These are phyloP conservation scores for Pythium plurisporium DNA, from an alignment of 352 stramenopile genomes.

Conservation along the genomic window DNA sequence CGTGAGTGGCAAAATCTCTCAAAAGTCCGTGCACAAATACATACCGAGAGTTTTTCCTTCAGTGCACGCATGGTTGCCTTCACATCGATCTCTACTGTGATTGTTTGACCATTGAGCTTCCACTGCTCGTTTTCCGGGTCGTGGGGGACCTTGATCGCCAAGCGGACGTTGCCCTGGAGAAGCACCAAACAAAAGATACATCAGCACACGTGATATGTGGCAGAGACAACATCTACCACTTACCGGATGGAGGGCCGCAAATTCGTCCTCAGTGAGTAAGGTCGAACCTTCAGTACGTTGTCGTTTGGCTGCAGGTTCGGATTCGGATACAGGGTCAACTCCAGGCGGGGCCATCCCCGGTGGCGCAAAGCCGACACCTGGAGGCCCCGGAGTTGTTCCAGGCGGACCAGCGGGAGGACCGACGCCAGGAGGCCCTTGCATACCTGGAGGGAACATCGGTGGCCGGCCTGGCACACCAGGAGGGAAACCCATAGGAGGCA, in stretches of 20 bases:
- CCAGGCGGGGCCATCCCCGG: no score
- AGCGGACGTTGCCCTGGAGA: conserved; percentile 50
- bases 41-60: conserved; percentile 88
- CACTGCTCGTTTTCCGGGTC: conserved; percentile 88
- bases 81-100: conserved; percentile 87
- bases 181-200: conserved; percentile 12
- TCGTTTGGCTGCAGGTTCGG: conserved; percentile 62
- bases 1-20: neutral
- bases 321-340: conserved; percentile 22
- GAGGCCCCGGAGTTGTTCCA: conserved; percentile 9
- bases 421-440: neutral
- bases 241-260: conserved; percentile 71
- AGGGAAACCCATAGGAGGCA: conserved; percentile 13
- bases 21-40: neutral
- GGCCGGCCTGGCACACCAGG: neutral
- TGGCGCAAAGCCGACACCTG: conserved; percentile 5
- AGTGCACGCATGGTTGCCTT: conserved; percentile 88
- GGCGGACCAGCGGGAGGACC: neutral
- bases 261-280: conserved; percentile 78
- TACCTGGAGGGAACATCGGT: neutral
- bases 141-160: conserved; percentile 79
- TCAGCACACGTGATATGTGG: neutral
- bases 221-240: conserved; percentile 7
- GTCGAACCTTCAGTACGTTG: conserved; percentile 57
- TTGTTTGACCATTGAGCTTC: conserved; percentile 92